These are phyloP conservation scores for Monilinia laxa DNA, from an alignment of 2,329 filamentous ascomycete species.

Conservation along the genomic window DNA sequence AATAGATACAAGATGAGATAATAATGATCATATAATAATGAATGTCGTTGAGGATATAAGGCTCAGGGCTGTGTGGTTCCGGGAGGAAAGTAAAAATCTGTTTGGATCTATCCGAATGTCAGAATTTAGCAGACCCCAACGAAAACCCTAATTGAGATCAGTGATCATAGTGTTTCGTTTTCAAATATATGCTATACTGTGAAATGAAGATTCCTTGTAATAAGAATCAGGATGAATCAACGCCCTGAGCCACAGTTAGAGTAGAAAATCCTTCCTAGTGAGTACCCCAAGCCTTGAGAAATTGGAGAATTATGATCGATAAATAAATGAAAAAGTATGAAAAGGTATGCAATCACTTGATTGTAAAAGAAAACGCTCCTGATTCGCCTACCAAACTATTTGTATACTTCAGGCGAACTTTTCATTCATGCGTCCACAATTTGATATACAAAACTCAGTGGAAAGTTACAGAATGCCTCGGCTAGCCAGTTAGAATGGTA, in stretches of 20 bases:
- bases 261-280: background rate
- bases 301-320: background rate
- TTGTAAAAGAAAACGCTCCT: background rate
- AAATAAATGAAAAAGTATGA: background rate
- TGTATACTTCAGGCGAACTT: background rate
- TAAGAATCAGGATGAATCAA: background rate
- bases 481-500: background rate
- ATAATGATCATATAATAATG: background rate
- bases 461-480: background rate
- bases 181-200: background rate
- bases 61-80: background rate
- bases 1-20: background rate
- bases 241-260: background rate
- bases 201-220: constrained; percentile 5
- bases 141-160: background rate
- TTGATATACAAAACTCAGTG: background rate
- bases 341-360: background rate
- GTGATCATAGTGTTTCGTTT: background rate
- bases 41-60: background rate
- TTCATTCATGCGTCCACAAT: background rate
- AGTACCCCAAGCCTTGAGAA: background rate
- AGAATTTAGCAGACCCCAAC: background rate
- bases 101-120: background rate
- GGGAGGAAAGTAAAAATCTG: background rate
- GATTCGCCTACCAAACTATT: background rate